phyloP scores from a whole-genome alignment of 148 eudicot genomes.

The Nyssa sinensis region DNA sequence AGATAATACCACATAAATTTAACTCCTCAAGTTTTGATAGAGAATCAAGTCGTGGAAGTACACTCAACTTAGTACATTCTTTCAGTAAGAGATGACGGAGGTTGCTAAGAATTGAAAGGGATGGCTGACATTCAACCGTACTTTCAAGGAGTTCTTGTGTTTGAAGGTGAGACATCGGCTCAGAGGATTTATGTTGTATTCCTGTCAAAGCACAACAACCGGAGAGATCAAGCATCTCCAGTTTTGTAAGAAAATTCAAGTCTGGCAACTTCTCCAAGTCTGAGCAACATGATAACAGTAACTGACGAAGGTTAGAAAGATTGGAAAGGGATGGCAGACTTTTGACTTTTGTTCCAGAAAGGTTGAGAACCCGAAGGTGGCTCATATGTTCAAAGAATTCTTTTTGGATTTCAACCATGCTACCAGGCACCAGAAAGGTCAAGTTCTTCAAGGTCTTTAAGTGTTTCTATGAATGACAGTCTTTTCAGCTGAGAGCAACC shows the following conservation, averaged over 20 bases:
- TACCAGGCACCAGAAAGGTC: slow-evolving; percentile 14
- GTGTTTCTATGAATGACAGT: not conserved
- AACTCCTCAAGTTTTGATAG: slow-evolving; percentile 30
- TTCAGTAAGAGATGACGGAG: slow-evolving; percentile 25
- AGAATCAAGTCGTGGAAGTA: slow-evolving; percentile 4
- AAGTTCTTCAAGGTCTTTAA: slow-evolving; percentile 22
- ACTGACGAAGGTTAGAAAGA: slow-evolving; percentile 14
- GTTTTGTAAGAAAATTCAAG: too few relatives aligned
- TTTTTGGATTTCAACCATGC: slow-evolving; percentile 7
- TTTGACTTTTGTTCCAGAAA: slow-evolving; percentile 13
- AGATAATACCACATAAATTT: slow-evolving; percentile 18
- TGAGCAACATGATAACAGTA: too few relatives aligned
- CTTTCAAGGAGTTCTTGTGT: slow-evolving; percentile 30
- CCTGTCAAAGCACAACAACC: slow-evolving; percentile 20
- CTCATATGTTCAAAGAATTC: not conserved
- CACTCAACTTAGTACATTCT: slow-evolving; percentile 12
- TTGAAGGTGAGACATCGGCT: slow-evolving; percentile 28
- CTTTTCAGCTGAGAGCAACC: slow-evolving; percentile 2
- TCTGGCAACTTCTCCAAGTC: too few relatives aligned
- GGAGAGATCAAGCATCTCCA: slow-evolving; percentile 30
- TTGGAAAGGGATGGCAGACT: slow-evolving; percentile 14
- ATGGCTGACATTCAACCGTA: slow-evolving; percentile 13
- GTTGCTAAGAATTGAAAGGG: slow-evolving; percentile 20
- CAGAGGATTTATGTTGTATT: slow-evolving; percentile 22
- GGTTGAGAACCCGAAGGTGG: slow-evolving; percentile 12